These are phyloP conservation scores for Cerrena zonata DNA, from an alignment of 1,284 basidiomycete species.

Conservation along the genomic window DNA sequence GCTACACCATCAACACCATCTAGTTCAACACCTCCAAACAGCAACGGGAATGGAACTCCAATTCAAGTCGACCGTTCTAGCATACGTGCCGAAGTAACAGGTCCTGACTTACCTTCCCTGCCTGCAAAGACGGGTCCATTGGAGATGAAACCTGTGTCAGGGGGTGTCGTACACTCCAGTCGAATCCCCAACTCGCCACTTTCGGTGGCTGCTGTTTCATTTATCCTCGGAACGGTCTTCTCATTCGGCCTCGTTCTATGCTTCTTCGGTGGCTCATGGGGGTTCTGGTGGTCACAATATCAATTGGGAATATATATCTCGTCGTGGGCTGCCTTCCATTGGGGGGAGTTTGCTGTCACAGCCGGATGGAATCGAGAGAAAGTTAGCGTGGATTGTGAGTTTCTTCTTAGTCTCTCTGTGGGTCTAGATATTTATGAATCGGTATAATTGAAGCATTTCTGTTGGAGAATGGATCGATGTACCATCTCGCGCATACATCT, in stretches of 20 bases:
- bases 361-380: slow-evolving; percentile 93
- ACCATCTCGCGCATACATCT: slow-evolving; percentile 79
- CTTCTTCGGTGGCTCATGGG: slow-evolving; percentile 38
- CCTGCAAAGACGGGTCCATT: slow-evolving; percentile 37
- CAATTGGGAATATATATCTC: slow-evolving; percentile 80
- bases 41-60: no score
- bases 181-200: slow-evolving; percentile 81
- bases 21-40: no score
- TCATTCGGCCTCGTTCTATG: slow-evolving; percentile 49
- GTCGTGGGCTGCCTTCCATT: slow-evolving; percentile 83
- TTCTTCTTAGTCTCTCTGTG: background rate
- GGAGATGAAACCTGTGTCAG: slow-evolving; percentile 44
- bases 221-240: slow-evolving; percentile 65
- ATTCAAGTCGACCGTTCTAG: background rate
- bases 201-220: slow-evolving; percentile 66
- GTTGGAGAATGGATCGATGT: slow-evolving; percentile 83
- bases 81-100: slow-evolving; percentile 1
- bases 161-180: slow-evolving; percentile 30
- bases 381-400: slow-evolving; percentile 87
- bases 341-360: slow-evolving; percentile 91
- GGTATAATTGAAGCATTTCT: slow-evolving; percentile 96
- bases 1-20: no score
- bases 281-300: slow-evolving; percentile 62
- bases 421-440: background rate
- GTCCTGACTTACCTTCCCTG: slow-evolving; percentile 1